A percentile compares a stretch with the other conserved stretches of the same genome.
Conservation (phyloP, 176 grass and related monocot genomes). For the Phoenix roebelenii region DNA sequence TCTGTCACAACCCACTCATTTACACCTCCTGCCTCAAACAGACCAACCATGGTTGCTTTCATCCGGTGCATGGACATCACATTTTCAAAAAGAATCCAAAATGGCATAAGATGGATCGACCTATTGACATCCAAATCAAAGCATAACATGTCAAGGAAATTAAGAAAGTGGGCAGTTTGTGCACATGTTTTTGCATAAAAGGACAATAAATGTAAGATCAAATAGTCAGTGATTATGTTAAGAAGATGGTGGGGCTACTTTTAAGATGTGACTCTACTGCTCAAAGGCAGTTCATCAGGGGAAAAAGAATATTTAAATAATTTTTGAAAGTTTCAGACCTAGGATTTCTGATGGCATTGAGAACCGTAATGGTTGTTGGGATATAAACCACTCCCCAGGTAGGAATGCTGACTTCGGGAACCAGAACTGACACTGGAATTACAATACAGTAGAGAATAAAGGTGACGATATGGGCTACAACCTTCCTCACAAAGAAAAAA, state of each 20-base stretch:
- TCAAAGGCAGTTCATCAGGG: no score
- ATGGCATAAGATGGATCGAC: slow-evolving; percentile 72
- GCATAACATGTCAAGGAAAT: background rate
- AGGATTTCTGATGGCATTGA: slow-evolving; percentile 68
- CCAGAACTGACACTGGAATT: slow-evolving; percentile 64
- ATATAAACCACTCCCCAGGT: slow-evolving; percentile 79
- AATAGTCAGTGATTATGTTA: no score
- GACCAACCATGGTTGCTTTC: slow-evolving; percentile 71
- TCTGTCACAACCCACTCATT: slow-evolving; percentile 95
- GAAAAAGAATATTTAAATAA: background rate
- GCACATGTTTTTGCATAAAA: no score
- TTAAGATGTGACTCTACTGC: no score
- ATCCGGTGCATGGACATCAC: slow-evolving; percentile 96
- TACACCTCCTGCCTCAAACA: slow-evolving; percentile 63
- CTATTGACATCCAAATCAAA: slow-evolving; percentile 22
- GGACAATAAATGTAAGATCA: background rate
- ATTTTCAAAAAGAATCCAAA: slow-evolving; percentile 97
- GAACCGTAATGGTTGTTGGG: slow-evolving; percentile 78
- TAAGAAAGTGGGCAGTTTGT: background rate
- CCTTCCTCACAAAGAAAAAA: slow-evolving; percentile 96
- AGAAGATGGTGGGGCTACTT: no score
- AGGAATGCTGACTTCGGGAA: slow-evolving; percentile 72
- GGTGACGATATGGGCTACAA: slow-evolving; percentile 71
- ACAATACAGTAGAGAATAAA: slow-evolving; percentile 83
- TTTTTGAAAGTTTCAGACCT: slow-evolving; percentile 32